phyloP scores from a whole-genome alignment of 371 early-diverging fungal species.

The Haplosporangium sp. region DNA sequence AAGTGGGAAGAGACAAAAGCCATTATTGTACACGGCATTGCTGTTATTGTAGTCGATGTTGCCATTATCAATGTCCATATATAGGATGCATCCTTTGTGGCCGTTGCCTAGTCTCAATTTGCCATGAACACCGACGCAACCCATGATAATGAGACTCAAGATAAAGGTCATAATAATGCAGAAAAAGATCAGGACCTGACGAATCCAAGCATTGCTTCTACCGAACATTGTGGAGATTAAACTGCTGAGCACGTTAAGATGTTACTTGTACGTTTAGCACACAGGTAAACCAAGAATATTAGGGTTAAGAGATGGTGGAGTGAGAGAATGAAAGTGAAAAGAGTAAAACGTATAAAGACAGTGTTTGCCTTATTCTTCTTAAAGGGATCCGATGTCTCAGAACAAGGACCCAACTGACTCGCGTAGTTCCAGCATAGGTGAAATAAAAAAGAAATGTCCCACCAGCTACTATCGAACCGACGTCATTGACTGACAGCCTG shows the following conservation, averaged over 20 bases:
- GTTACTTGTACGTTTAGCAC: too few species aligned
- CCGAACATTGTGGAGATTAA: background rate
- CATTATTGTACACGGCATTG: conserved; percentile 26
- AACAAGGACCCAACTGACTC: background rate
- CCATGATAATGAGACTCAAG: conserved; percentile 36
- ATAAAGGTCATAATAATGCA: conserved; percentile 17
- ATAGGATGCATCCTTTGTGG: conserved; percentile 34
- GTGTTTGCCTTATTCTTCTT: background rate
- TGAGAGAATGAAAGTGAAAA: background rate
- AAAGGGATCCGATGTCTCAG: background rate
- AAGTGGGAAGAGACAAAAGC: conserved; percentile 48
- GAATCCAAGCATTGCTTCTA: conserved; percentile 14
- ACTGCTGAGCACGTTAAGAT: too few species aligned
- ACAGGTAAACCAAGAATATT: background rate
- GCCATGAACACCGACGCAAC: conserved; percentile 39
- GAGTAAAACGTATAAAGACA: background rate
- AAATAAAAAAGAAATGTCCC: conserved; percentile 13
- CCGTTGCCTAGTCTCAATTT: conserved; percentile 4
- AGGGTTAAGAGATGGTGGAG: background rate
- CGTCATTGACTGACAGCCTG: conserved; percentile 26
- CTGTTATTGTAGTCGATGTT: background rate
- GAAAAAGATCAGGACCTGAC: conserved; percentile 22
- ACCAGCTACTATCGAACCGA: conserved; percentile 23
- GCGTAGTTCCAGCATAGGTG: background rate
- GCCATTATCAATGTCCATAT: conserved; percentile 18